Evolutionary conservation across 139 green algal genomes (phyloP), one percentile per base, ranked within the genome.

Genomic region (Tetratostichococcus sp.): DNA sequence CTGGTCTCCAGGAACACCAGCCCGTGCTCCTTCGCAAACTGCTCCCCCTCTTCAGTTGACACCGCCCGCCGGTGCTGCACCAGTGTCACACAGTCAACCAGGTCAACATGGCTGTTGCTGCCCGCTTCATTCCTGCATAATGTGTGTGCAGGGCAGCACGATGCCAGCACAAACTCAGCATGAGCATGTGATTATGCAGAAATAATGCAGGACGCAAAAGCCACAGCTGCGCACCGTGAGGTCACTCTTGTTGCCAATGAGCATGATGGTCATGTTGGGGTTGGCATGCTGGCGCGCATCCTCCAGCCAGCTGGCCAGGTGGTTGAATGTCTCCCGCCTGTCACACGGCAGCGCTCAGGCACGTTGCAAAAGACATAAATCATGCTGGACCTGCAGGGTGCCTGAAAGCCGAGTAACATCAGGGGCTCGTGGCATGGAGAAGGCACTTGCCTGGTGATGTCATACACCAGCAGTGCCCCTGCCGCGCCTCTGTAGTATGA

Each of bases 181-280:
- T n/a, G n/a, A n/a, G n/a, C n/a, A n/a, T n/a, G n/a, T n/a, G n/a
- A n/a, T n/a, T n/a, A n/a, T n/a, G n/a, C n/a, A n/a, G n/a, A n/a
- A n/a, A n/a, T n/a, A n/a, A n/a, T n/a, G n/a, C n/a, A n/a, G n/a
- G n/a, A n/a, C n/a, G n/a, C n/a, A n/a, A n/a, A n/a, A n/a, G n/a
- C n/a, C n/a, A n/a, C n/a, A n/a, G n/a, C n/a, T 2, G 30, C 88
- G 84, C 58, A 96, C 89, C 50, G 84, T 87, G 17, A 99, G 83
- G 86, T 99, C 96, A 22, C 84, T 88, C 86, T 99, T 99, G 89
- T 99, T 99, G 59, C 96, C 96, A 43, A 99, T 99, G 30, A 99
- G 87, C 96, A 99, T 99, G 82, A 99, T 98, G 65, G 95, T 99
- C 96, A 99, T 99, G 87, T 98, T 97, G 35, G 93, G 91, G 87